A percentile compares a stretch with the other conserved stretches of the same genome.
Conservation (phyloP, 2,329 filamentous ascomycete species). For the Diaporthe sp. region DNA sequence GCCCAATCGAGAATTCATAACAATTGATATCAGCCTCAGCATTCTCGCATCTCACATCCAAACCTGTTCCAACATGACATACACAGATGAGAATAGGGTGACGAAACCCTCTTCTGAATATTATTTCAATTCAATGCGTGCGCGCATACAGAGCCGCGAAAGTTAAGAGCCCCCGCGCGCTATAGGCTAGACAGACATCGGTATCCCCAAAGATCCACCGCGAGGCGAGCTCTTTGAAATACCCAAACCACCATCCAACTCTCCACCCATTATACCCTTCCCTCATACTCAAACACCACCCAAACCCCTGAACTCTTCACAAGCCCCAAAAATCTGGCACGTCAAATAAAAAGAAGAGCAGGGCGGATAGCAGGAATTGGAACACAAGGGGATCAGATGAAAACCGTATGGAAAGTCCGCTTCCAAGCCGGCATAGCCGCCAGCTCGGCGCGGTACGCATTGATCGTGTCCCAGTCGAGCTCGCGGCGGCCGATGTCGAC, state of each 20-base stretch:
- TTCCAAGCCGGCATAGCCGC: slow-evolving; percentile 59
- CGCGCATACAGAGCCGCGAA: not conserved
- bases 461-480: slow-evolving; percentile 70
- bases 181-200: not conserved
- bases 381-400: slow-evolving; percentile 36
- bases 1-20: not conserved
- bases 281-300: not conserved
- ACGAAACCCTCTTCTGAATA: not conserved
- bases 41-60: not conserved
- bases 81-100: not conserved
- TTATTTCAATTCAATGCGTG: not conserved
- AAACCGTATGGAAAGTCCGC: slow-evolving; percentile 44
- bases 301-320: not conserved
- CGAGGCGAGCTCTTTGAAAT: not conserved
- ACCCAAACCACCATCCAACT: not conserved
- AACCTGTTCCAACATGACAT: not conserved
- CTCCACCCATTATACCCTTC: not conserved
- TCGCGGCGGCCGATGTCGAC: slow-evolving; percentile 72
- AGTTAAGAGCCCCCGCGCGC: not conserved
- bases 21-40: not conserved
- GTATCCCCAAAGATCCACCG: not conserved
- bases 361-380: not conserved
- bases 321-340: too few species aligned
- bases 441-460: slow-evolving; percentile 56
- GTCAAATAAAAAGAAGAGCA: not conserved